phyloP scores from a whole-genome alignment of 2,329 filamentous ascomycete genomes.

The Camptophora hylomeconis region DNA sequence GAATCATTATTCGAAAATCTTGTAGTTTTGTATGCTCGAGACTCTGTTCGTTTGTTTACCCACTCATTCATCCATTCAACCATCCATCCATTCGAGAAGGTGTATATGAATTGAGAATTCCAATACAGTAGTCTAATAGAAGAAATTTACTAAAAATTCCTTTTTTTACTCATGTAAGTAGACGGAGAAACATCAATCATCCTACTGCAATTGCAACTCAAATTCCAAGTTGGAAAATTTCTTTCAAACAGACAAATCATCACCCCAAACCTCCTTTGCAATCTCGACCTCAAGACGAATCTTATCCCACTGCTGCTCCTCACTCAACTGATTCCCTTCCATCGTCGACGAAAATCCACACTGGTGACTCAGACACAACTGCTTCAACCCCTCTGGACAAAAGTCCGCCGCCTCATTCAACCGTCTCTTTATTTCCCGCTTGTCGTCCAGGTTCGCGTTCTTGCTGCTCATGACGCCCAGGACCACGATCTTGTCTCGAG shows the following conservation, averaged over 20 bases:
- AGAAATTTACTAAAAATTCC: no score
- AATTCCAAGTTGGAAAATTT: no score
- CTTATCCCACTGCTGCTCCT: slow-evolving; percentile 48
- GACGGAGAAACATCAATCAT: no score
- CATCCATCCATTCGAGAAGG: no score
- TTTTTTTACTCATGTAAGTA: no score
- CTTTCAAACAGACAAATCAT: slow-evolving; percentile 33
- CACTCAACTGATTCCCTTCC: slow-evolving; percentile 41
- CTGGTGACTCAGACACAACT: slow-evolving; percentile 45
- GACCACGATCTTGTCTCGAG: slow-evolving; percentile 42
- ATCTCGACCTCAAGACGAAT: slow-evolving; percentile 42
- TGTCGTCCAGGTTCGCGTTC: slow-evolving; percentile 44
- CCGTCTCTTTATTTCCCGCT: slow-evolving; percentile 28
- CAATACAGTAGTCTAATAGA: no score
- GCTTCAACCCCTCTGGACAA: slow-evolving; percentile 40
- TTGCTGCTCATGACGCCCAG: slow-evolving; percentile 44
- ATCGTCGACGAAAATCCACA: slow-evolving; percentile 45
- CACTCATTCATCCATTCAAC: no score
- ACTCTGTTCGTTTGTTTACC: no score
- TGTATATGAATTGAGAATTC: no score
- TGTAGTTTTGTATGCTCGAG: no score
- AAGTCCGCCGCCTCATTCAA: slow-evolving; percentile 34
- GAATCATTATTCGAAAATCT: no score
- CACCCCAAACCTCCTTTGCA: slow-evolving; percentile 44
- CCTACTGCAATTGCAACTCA: no score